Percentiles rank a stretch among this genome's conserved stretches.
These are phyloP conservation scores for Ailanthus altissimus DNA, from an alignment of 345 rosid genomes.

Conservation along the genomic window DNA sequence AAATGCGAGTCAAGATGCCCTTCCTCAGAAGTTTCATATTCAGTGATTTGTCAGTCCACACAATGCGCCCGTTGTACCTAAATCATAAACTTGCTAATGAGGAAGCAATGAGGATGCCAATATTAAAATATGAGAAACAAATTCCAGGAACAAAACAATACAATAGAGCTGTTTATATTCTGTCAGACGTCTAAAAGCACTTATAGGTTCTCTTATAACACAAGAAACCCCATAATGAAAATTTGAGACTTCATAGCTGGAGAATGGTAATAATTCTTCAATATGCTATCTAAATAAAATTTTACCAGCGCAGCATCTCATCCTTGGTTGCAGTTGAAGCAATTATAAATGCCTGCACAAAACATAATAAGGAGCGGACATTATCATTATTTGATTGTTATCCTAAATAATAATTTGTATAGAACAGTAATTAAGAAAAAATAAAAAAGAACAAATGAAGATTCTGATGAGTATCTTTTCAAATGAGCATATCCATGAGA, in stretches of 20 bases:
- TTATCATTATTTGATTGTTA: not conserved
- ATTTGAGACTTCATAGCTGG: not conserved
- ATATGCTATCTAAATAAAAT: slow-evolving; percentile 12
- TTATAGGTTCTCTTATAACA: not conserved
- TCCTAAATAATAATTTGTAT: not conserved
- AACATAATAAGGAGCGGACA: slow-evolving; percentile 14
- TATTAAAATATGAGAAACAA: not conserved
- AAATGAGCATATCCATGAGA: not conserved
- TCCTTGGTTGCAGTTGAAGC: slow-evolving; percentile 93
- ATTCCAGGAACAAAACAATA: not conserved
- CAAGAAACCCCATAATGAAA: not conserved
- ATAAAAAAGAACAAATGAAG: not conserved
- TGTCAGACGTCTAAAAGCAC: not conserved
- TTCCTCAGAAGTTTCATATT: slow-evolving; percentile 68
- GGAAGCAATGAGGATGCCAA: not conserved
- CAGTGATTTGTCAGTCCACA: slow-evolving; percentile 67
- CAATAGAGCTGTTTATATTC: not conserved
- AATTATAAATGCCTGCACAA: slow-evolving; percentile 89
- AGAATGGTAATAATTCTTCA: slow-evolving; percentile 1
- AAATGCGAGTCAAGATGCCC: slow-evolving; percentile 77
- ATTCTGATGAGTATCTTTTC: not conserved
- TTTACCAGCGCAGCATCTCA: slow-evolving; percentile 93
- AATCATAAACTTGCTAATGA: not conserved
- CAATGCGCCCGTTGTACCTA: slow-evolving; percentile 79
- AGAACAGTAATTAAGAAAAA: not conserved